Evolutionary conservation across 1,284 basidiomycete species (phyloP).

Genomic region (Sanghuangporus sanghuang): DNA sequence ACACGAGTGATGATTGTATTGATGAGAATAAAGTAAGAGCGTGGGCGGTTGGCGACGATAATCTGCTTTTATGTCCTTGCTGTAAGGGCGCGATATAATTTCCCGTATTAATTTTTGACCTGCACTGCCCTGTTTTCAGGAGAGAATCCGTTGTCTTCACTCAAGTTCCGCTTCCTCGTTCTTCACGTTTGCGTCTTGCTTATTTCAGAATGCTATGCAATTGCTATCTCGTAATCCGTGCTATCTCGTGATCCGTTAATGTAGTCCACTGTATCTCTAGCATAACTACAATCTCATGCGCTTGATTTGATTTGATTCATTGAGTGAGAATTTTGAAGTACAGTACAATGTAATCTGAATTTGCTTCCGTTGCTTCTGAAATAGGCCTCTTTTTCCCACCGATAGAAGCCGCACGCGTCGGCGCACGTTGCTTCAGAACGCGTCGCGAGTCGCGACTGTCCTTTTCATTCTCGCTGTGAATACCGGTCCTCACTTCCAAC

Average conservation of each 20-base stretch:
- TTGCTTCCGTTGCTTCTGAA: background rate
- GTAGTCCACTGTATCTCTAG: background rate
- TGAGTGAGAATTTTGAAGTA: too few relatives aligned
- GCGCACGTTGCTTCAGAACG: too few relatives aligned
- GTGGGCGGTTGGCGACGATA: background rate
- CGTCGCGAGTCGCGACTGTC: too few relatives aligned
- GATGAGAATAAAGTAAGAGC: background rate
- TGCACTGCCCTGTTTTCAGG: background rate
- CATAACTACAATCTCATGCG: background rate
- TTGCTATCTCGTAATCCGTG: too few relatives aligned
- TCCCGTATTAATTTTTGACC: background rate
- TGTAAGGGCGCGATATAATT: slow-evolving; percentile 4
- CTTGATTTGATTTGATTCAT: too few relatives aligned
- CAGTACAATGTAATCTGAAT: too few relatives aligned
- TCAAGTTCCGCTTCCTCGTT: background rate
- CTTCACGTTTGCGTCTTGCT: background rate
- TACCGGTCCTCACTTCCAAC: too few relatives aligned
- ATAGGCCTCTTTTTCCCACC: background rate
- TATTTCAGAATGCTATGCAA: background rate
- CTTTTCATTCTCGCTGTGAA: too few relatives aligned
- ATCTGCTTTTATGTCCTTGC: slow-evolving; percentile 3
- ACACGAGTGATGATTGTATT: background rate
- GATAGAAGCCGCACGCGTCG: too few relatives aligned
- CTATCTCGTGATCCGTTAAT: too few relatives aligned
- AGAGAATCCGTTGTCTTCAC: too few relatives aligned